Conservation (phyloP, 192 early-diverging fungal genomes). For the Lobosporangium transversale region DNA sequence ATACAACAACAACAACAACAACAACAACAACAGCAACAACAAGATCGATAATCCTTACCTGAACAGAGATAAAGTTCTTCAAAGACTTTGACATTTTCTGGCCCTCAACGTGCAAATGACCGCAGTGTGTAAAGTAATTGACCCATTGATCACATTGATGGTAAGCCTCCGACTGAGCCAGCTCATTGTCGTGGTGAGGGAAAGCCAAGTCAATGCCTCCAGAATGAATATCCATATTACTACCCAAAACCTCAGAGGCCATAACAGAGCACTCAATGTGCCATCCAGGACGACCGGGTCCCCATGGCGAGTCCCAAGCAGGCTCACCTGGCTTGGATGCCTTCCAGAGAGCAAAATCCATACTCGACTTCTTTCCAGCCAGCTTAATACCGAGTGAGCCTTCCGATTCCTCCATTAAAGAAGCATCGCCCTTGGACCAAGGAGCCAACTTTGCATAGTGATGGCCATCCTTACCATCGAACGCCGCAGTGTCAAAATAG, state of each 20-base stretch:
- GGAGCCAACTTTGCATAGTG: conserved; percentile 96
- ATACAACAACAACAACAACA: too few species aligned
- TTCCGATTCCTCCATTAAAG: conserved; percentile 90
- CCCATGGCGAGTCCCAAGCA: conserved; percentile 93
- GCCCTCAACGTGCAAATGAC: conserved; percentile 94
- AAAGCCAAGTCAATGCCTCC: conserved; percentile 97
- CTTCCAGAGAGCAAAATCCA: conserved; percentile 99
- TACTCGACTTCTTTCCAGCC: conserved; percentile 71
- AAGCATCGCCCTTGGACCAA: conserved; percentile 82
- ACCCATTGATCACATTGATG: conserved; percentile 94
- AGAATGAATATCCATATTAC: conserved; percentile 92
- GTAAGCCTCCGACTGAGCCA: conserved; percentile 95
- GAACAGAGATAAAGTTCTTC: conserved; percentile 97
- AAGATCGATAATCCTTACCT: conserved; percentile 50
- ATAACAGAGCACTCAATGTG: conserved; percentile 99
- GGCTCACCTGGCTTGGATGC: conserved; percentile 93
- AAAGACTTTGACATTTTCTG: conserved; percentile 98
- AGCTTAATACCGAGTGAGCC: conserved; percentile 79
- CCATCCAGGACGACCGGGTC: conserved; percentile 95
- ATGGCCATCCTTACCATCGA: conserved; percentile 84
- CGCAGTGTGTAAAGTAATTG: conserved; percentile 98
- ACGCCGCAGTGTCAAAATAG: conserved; percentile 91
- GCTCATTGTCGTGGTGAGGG: conserved; percentile 99
- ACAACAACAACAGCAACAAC: too few species aligned
- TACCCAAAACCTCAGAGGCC: conserved; percentile 91